phyloP scores from a whole-genome alignment of 345 rosid species.

The Eucalyptus albens region DNA sequence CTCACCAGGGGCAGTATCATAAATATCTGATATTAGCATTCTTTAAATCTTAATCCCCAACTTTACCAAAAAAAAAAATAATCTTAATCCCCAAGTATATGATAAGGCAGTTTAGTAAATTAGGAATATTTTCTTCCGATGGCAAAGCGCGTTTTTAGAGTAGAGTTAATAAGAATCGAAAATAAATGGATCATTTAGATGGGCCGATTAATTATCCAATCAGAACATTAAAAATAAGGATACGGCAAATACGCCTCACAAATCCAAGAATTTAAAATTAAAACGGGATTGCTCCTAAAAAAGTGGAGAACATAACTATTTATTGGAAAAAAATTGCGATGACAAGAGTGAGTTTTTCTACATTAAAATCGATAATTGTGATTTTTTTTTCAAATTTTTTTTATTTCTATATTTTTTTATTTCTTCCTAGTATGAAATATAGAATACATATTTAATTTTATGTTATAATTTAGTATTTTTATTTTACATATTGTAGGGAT shows the following conservation, averaged over 20 bases:
- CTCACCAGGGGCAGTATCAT: not conserved
- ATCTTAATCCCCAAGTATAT: not conserved
- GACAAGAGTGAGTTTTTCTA: not conserved
- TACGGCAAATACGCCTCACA: not conserved
- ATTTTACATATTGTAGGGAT: too few relatives aligned
- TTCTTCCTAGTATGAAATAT: too few relatives aligned
- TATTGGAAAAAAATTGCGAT: not conserved
- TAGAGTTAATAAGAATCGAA: not conserved
- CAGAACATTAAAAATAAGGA: not conserved
- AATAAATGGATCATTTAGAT: not conserved
- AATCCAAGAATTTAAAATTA: not conserved
- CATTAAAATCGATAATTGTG: not conserved
- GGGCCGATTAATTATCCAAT: not conserved
- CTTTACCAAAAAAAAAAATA: too few relatives aligned
- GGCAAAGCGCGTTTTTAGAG: not conserved
- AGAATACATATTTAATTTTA: too few relatives aligned
- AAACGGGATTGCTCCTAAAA: not conserved
- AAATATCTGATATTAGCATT: not conserved
- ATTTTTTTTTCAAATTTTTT: too few relatives aligned
- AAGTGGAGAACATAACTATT: not conserved
- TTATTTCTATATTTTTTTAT: too few relatives aligned
- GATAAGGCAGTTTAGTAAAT: not conserved
- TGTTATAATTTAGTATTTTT: too few relatives aligned
- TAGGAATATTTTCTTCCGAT: not conserved
- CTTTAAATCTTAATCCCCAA: not conserved